phyloP scores from a whole-genome alignment of 139 green algal genomes.

The Deuterostichococcus epilithicus region DNA sequence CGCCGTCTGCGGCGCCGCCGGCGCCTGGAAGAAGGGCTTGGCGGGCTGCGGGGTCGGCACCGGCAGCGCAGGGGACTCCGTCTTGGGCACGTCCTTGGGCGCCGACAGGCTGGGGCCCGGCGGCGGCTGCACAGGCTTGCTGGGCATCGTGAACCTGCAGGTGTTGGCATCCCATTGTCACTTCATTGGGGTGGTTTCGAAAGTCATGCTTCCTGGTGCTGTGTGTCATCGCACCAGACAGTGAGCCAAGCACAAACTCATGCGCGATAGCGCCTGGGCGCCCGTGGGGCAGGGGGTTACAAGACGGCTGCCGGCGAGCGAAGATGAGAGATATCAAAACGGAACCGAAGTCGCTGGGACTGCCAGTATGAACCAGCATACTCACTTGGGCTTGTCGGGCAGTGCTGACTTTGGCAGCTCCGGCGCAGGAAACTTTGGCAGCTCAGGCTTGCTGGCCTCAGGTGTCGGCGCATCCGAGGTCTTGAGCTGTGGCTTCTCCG shows the following conservation, averaged over 20 bases:
- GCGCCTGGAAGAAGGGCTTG: not conserved
- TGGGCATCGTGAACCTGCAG: not conserved
- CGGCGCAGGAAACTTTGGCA: not conserved
- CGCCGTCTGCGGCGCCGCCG: not conserved
- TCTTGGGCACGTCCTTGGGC: not conserved
- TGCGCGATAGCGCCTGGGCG: no score
- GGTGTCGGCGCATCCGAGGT: not conserved
- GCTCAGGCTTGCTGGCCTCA: not conserved
- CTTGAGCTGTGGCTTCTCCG: not conserved
- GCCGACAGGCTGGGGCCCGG: not conserved
- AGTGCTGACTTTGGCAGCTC: not conserved
- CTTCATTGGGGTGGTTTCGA: no score
- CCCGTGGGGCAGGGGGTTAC: no score
- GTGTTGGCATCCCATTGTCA: no score
- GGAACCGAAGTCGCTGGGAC: no score
- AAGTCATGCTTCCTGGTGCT: no score
- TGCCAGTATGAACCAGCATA: no score
- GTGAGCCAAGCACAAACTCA: no score
- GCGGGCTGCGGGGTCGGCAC: not conserved
- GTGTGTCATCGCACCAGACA: no score
- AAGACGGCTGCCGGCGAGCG: no score
- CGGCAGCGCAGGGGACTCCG: not conserved
- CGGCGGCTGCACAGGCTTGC: not conserved
- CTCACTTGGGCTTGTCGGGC: not conserved
- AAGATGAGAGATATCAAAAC: no score